Evolutionary conservation across 139 green algal species (phyloP).

Genomic region (Volvox africanus): DNA sequence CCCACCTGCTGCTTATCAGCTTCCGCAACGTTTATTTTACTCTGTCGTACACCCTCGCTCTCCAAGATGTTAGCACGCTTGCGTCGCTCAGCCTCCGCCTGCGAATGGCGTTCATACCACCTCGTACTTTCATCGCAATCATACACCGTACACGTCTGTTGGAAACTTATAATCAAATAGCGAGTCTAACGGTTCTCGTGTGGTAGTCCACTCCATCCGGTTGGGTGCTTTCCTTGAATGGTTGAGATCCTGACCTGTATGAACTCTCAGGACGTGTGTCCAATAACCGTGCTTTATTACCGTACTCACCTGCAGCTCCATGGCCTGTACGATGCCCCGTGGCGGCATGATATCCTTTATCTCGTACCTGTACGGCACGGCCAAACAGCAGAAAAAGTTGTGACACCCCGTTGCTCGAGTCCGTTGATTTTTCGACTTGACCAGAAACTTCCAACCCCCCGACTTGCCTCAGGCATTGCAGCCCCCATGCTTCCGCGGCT

Average conservation of each 20-base stretch:
- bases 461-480: constrained; percentile 74
- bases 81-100: constrained; percentile 95
- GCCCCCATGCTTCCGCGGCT: constrained; percentile 91
- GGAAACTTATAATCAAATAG: too few species aligned
- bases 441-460: background rate
- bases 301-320: constrained; percentile 92
- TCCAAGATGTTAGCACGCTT: constrained; percentile 92
- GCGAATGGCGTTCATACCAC: constrained; percentile 51
- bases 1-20: constrained; percentile 84
- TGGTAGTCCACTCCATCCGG: too few species aligned
- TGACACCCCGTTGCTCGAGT: background rate
- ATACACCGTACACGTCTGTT: too few species aligned
- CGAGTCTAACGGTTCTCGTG: too few species aligned
- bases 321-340: constrained; percentile 70
- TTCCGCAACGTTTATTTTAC: constrained; percentile 96
- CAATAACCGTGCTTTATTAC: background rate
- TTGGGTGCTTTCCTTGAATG: too few species aligned
- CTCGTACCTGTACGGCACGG: constrained; percentile 74
- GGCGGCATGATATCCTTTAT: constrained; percentile 97
- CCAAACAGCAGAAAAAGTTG: background rate
- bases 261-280: too few species aligned
- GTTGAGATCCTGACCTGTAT: too few species aligned
- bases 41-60: constrained; percentile 87
- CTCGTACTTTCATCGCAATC: too few species aligned
- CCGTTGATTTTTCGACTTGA: background rate